Conservation (phyloP, 1,139 yeast species). For the Suhomyces panamericanus region DNA sequence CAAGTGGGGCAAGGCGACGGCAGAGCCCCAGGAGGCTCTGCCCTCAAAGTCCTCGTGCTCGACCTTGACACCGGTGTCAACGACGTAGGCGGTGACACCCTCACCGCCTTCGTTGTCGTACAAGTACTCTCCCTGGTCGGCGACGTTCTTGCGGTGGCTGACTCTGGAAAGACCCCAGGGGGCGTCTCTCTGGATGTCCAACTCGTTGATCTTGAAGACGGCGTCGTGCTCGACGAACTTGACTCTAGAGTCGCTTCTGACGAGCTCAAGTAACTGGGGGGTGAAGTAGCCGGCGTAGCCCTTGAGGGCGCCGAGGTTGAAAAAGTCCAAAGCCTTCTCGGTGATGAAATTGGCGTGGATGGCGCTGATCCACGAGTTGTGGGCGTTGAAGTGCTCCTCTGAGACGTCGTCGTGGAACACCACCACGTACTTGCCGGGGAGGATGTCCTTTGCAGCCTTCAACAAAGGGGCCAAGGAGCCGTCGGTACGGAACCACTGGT, state of each 20-base stretch:
- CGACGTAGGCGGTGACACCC: slow-evolving; percentile 47
- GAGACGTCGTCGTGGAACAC: slow-evolving; percentile 34
- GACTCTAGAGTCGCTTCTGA: slow-evolving; percentile 32
- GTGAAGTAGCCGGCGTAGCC: slow-evolving; percentile 41
- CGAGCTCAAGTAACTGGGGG: slow-evolving; percentile 26
- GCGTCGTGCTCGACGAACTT: slow-evolving; percentile 41
- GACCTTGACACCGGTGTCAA: slow-evolving; percentile 45
- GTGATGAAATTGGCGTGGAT: slow-evolving; percentile 3
- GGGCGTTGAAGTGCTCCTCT: slow-evolving; percentile 17
- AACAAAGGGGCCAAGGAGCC: slow-evolving; percentile 9
- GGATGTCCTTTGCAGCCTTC: slow-evolving; percentile 8
- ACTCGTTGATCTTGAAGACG: slow-evolving; percentile 32
- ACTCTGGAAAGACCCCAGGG: slow-evolving; percentile 46
- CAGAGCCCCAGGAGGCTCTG: slow-evolving; percentile 45
- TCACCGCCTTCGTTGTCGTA: slow-evolving; percentile 43
- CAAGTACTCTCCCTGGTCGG: slow-evolving; percentile 25
- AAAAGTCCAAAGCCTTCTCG: slow-evolving; percentile 18
- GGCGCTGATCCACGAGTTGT: slow-evolving; percentile 7
- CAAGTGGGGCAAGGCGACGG: slow-evolving; percentile 38
- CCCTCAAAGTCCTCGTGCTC: slow-evolving; percentile 45
- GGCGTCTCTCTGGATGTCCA: slow-evolving; percentile 39
- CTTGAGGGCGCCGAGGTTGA: slow-evolving; percentile 27
- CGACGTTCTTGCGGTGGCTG: slow-evolving; percentile 26
- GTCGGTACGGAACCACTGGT: neutral
- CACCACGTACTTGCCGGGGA: slow-evolving; percentile 33